Evolutionary conservation across 2,329 filamentous ascomycete species (phyloP).

Genomic region (Fusarium sp.): DNA sequence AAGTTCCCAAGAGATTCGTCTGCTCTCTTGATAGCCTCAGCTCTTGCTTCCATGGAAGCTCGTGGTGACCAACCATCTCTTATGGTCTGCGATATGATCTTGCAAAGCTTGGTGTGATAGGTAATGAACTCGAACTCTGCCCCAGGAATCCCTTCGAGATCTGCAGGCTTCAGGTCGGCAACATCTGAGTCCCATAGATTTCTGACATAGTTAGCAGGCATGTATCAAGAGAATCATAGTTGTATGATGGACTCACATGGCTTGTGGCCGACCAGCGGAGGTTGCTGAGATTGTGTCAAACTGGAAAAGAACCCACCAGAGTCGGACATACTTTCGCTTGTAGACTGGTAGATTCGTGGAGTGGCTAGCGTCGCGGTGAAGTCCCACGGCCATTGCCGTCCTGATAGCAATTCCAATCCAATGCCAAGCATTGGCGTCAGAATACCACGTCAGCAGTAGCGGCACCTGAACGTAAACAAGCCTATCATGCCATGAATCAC

Average conservation of each 20-base stretch:
- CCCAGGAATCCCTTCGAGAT: not conserved
- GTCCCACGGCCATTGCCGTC: conserved; percentile 9
- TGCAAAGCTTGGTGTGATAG: not conserved
- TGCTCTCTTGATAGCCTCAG: not conserved
- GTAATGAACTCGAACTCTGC: not conserved
- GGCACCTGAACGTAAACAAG: conserved; percentile 2
- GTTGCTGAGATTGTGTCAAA: conserved; percentile 8
- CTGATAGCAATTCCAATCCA: conserved; percentile 11
- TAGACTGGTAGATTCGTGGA: conserved; percentile 5
- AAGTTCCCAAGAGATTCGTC: not conserved
- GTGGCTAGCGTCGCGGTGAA: conserved; percentile 4
- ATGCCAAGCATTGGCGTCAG: conserved; percentile 9
- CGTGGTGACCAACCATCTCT: conserved; percentile 2
- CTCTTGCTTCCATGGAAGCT: not conserved
- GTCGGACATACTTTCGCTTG: not conserved
- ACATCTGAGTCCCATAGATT: not conserved
- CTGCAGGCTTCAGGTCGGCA: not conserved
- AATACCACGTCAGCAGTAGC: conserved; percentile 2
- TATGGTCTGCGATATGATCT: conserved; percentile 2
- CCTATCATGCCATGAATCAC: conserved; percentile 3
- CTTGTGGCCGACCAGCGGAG: conserved; percentile 6
- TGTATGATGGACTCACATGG: not conserved
- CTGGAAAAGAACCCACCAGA: conserved; percentile 15
- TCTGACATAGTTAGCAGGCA: not conserved
- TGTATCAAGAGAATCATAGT: accelerated